phyloP scores from a whole-genome alignment of 257 asterid species.

The Scutellaria minor region DNA sequence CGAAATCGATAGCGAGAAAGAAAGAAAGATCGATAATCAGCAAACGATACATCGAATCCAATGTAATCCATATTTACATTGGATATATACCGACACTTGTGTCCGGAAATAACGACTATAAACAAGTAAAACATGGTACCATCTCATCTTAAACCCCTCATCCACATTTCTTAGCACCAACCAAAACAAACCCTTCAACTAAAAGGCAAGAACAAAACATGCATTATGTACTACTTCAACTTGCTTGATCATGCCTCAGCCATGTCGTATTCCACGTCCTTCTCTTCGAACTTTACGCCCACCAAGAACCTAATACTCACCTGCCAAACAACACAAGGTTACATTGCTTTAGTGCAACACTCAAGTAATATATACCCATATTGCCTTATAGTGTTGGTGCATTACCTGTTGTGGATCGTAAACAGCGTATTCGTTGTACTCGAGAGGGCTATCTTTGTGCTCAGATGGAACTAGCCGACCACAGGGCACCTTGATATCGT shows the following conservation, averaged over 20 bases:
- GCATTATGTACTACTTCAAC: neutral
- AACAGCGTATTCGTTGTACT: constrained; percentile 83
- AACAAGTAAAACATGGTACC: constrained; percentile 32
- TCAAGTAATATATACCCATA: too few relatives aligned
- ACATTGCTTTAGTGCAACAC: too few relatives aligned
- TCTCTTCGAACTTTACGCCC: constrained; percentile 76
- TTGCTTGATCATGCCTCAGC: constrained; percentile 38
- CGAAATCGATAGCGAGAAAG: neutral
- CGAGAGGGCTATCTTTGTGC: constrained; percentile 65
- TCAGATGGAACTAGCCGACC: constrained; percentile 65
- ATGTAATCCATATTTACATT: neutral
- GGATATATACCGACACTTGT: neutral
- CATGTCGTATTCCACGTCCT: constrained; percentile 52
- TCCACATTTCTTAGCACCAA: neutral
- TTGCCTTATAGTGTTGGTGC: neutral
- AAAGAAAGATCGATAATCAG: neutral
- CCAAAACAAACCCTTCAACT: neutral
- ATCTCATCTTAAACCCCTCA: constrained; percentile 3
- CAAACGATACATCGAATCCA: neutral
- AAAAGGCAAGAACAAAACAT: neutral
- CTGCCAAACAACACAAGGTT: constrained; percentile 35
- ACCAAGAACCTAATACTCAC: constrained; percentile 80
- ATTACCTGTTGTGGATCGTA: constrained; percentile 76
- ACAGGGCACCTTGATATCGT: constrained; percentile 76
- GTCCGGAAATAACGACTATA: neutral